A percentile compares a stretch with the other conserved stretches of the same genome.
Conservation (phyloP, 345 rosid species). For the Moricandia arvensis region DNA sequence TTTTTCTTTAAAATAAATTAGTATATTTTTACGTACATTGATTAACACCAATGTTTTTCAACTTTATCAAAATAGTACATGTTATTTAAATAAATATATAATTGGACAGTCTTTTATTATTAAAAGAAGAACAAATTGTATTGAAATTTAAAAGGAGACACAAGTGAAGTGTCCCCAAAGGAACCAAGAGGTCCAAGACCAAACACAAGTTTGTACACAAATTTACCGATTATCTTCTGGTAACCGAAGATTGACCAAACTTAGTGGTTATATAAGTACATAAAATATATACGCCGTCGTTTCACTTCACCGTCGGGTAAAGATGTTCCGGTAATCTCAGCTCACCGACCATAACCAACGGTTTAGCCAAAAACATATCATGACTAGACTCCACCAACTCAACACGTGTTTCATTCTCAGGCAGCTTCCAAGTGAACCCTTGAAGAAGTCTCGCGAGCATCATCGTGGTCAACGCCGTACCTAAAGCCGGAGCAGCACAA, state of each 20-base stretch:
- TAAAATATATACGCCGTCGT: neutral
- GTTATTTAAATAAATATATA: neutral
- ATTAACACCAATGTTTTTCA: no score
- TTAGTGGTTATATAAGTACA: slow-evolving; percentile 1
- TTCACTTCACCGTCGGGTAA: slow-evolving; percentile 39
- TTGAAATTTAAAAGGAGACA: slow-evolving; percentile 20
- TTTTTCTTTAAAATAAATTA: no score
- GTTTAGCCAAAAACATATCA: slow-evolving; percentile 41
- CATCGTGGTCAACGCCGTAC: slow-evolving; percentile 50
- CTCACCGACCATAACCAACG: slow-evolving; percentile 39
- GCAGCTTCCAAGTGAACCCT: slow-evolving; percentile 46
- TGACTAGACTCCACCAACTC: slow-evolving; percentile 40
- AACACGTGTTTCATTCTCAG: slow-evolving; percentile 26
- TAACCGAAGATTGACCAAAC: slow-evolving; percentile 31
- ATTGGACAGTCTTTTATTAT: neutral
- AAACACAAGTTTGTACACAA: slow-evolving; percentile 18
- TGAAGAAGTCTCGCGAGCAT: slow-evolving; percentile 52
- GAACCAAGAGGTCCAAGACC: neutral
- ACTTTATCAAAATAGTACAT: neutral
- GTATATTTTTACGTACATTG: no score
- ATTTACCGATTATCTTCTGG: slow-evolving; percentile 35
- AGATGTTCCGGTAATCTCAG: slow-evolving; percentile 43
- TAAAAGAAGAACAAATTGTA: neutral
- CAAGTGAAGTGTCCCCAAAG: slow-evolving; percentile 23
- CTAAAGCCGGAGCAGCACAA: slow-evolving; percentile 42